Percentiles rank a stretch among this genome's conserved stretches.
Evolutionary conservation across 2,329 filamentous ascomycete genomes (phyloP).

Genomic region (Fonsecaea multimorphosa): DNA sequence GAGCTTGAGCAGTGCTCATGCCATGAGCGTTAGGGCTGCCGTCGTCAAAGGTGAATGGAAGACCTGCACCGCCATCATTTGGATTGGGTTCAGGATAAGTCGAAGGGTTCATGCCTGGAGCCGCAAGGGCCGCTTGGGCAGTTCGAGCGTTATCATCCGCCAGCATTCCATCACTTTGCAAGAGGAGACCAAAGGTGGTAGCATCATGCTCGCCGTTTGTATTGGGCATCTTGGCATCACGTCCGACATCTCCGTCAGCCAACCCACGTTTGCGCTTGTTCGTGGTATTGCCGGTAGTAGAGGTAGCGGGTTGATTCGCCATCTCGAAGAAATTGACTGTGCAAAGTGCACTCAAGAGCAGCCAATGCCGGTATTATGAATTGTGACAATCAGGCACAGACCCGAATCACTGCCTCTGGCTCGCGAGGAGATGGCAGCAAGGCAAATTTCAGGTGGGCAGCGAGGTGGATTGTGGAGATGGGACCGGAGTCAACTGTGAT

Average conservation of each 20-base stretch:
- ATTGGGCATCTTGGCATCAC: constrained; percentile 31
- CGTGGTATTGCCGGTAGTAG: constrained; percentile 15
- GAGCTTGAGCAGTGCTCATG: constrained; percentile 40
- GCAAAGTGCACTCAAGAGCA: not conserved
- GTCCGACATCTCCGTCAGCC: constrained; percentile 34
- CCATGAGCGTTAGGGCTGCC: constrained; percentile 39
- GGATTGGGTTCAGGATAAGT: constrained; percentile 51
- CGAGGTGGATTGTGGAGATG: constrained; percentile 21
- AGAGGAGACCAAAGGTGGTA: constrained; percentile 53
- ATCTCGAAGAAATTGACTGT: constrained; percentile 9
- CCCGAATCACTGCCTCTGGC: constrained; percentile 1
- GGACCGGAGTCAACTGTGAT: constrained; percentile 15
- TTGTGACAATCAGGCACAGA: constrained; percentile 25
- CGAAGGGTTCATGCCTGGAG: constrained; percentile 49
- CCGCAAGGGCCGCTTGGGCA: constrained; percentile 55
- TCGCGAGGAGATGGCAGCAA: constrained; percentile 30
- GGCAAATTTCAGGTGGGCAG: constrained; percentile 38
- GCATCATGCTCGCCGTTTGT: constrained; percentile 42
- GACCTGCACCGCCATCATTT: constrained; percentile 45
- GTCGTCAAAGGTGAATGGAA: constrained; percentile 30
- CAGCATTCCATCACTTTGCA: constrained; percentile 57
- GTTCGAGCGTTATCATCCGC: constrained; percentile 52
- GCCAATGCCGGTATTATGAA: not conserved
- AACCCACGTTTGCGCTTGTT: constrained; percentile 40
- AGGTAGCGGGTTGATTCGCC: constrained; percentile 21